A percentile compares a stretch with the other conserved stretches of the same genome.
Conservation (phyloP, 768 basidiomycete genomes). For the Mycena amicta region DNA sequence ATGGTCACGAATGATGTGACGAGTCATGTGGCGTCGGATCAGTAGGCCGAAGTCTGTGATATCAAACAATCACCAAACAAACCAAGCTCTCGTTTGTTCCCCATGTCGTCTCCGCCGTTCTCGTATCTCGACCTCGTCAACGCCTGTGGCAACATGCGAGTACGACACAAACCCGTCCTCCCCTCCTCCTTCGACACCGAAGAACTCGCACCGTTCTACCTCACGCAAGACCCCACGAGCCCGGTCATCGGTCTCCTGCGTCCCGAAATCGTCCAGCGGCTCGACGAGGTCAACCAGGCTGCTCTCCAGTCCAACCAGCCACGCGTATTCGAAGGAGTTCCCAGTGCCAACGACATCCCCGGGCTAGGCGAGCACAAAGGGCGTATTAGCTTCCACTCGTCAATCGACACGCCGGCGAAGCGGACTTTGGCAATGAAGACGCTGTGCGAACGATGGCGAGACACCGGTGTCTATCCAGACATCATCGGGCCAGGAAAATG, state of each 20-base stretch:
- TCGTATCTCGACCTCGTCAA: constrained; percentile 68
- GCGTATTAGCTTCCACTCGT: constrained; percentile 51
- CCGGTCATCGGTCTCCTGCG: constrained; percentile 65
- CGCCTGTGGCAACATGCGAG: constrained; percentile 70
- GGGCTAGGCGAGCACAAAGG: constrained; percentile 31
- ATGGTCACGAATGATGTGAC: too few relatives aligned
- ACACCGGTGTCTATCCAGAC: constrained; percentile 59
- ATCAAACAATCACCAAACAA: constrained; percentile 42
- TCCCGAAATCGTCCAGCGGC: constrained; percentile 55
- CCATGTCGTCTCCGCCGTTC: background rate
- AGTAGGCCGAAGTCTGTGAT: too few relatives aligned
- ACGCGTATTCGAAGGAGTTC: constrained; percentile 42
- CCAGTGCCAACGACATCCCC: constrained; percentile 19
- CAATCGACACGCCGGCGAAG: constrained; percentile 56
- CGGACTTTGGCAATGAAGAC: constrained; percentile 65
- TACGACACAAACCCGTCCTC: constrained; percentile 32
- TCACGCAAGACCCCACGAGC: constrained; percentile 51
- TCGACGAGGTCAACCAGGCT: constrained; percentile 52
- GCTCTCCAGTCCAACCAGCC: constrained; percentile 28
- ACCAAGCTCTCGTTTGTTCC: background rate
- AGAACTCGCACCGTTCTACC: constrained; percentile 56
- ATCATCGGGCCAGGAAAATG: constrained; percentile 79
- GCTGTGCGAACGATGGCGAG: constrained; percentile 77
- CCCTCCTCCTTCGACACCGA: constrained; percentile 40
- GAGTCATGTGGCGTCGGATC: too few relatives aligned